These are phyloP conservation scores for Colletotrichum somersetense DNA, from an alignment of 2,329 filamentous ascomycete genomes.

Conservation along the genomic window DNA sequence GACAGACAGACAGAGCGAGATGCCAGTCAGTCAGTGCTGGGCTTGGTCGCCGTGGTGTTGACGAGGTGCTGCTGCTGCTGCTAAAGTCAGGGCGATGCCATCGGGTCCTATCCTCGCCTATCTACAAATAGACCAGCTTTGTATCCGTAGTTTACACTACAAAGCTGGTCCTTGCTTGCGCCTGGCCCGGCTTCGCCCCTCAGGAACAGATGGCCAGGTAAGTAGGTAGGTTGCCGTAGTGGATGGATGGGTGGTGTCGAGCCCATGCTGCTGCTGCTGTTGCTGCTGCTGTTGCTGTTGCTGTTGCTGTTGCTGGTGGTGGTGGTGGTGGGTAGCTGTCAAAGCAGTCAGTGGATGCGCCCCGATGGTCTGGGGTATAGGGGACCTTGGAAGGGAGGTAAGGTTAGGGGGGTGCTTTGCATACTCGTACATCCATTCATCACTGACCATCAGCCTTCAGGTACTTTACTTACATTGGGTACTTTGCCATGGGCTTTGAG, in stretches of 20 bases:
- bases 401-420: not conserved
- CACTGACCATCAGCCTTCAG: too few species aligned
- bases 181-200: not conserved
- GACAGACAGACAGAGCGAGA: too few species aligned
- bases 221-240: not conserved
- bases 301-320: not conserved
- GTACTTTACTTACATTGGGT: too few species aligned
- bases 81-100: too few species aligned
- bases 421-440: too few species aligned
- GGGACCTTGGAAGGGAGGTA: not conserved
- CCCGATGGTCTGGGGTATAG: slow-evolving; percentile 27
- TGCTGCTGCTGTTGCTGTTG: not conserved
- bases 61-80: too few species aligned
- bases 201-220: slow-evolving; percentile 27
- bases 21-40: not conserved
- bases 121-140: not conserved
- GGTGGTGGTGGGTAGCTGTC: slow-evolving; percentile 31
- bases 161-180: slow-evolving; percentile 21
- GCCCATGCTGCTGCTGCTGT: slow-evolving; percentile 17
- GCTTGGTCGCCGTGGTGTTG: too few species aligned
- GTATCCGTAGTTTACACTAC: not conserved
- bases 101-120: not conserved
- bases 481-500: slow-evolving; percentile 1
- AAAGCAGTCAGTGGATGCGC: slow-evolving; percentile 20
- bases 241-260: slow-evolving; percentile 26